Evolutionary conservation across 768 basidiomycete species (phyloP).

Genomic region (Mycena amicta): DNA sequence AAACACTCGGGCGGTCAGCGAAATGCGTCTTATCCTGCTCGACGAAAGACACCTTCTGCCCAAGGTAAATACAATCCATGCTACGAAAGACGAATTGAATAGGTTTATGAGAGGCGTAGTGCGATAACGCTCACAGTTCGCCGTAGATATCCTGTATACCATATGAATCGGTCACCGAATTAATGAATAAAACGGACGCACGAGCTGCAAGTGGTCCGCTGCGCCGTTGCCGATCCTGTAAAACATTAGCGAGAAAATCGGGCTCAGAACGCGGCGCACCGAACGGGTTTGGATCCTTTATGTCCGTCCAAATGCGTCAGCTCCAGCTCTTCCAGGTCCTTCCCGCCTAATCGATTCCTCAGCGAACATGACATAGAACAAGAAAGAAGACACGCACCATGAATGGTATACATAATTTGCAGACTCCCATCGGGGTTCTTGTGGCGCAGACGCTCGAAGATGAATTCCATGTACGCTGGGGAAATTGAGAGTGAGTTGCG

Average conservation of each 20-base stretch:
- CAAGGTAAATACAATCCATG: slow-evolving; percentile 96
- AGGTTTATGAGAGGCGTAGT: no score
- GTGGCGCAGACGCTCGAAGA: slow-evolving; percentile 77
- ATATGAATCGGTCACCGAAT: no score
- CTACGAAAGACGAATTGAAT: no score
- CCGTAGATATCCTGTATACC: slow-evolving; percentile 99
- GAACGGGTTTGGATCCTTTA: slow-evolving; percentile 81
- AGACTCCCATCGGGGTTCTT: slow-evolving; percentile 90
- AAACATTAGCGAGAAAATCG: no score
- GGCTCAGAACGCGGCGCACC: slow-evolving; percentile 40
- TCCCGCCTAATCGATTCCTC: slow-evolving; percentile 47
- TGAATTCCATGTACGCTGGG: slow-evolving; percentile 88
- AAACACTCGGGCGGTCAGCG: background rate
- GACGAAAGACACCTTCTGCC: slow-evolving; percentile 72
- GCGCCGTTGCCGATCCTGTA: slow-evolving; percentile 91
- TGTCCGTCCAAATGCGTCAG: slow-evolving; percentile 87
- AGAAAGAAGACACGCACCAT: slow-evolving; percentile 48
- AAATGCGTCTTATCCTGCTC: background rate
- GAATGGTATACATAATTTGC: slow-evolving; percentile 98
- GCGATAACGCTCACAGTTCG: slow-evolving; percentile 62
- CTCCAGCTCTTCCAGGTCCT: slow-evolving; percentile 84
- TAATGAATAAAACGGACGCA: no score
- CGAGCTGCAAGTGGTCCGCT: slow-evolving; percentile 89
- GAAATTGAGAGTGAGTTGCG: background rate
- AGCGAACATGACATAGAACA: background rate